Evolutionary conservation across 768 basidiomycete species (phyloP), one percentile per base, ranked within the genome.

Genomic region (Auriscalpium microsporum): DNA sequence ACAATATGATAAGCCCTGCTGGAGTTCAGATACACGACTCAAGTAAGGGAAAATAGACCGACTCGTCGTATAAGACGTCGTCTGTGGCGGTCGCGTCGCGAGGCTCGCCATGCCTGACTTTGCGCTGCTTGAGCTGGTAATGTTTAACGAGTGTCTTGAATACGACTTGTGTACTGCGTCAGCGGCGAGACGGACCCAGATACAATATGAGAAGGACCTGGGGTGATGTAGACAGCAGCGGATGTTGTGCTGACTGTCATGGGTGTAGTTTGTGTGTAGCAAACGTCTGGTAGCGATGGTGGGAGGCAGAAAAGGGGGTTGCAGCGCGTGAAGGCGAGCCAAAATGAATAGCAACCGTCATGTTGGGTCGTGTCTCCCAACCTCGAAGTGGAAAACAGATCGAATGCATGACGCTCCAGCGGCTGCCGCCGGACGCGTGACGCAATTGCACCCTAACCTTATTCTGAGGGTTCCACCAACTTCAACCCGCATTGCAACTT

Each of bases 41-140:
- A 14, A 45, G 33, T 14, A 19, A 8, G 34, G 21, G 36, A 33
- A 37, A 16, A 34, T 10, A 51, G 37, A 58, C 77, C 64, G 60
- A 84, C 79, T 88, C 81, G 68, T 90, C 85, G 66, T 81, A 87
- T 64, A 87, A 72, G 17, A 90, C 73, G 59, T 86, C 81, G 59
- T 80, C 78, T 16, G 81, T 75, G 7, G 80, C 78, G 37, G 76
- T 71, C 35, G 69, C 56, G 8, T 59, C 49, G 28, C 69, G 68
- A 8, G 67, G 68, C 0, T 72, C 60, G 56, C 56, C 48, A 75
- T 73, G 48, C 63, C 44, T 38, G 19, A 55, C 11, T 42, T 17
- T 38, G 10, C 37, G 45, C 19, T 28, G 13, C 48, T 77, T 79
- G 10, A 69, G 71, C 62, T 73, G 73, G 4, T 66, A 66, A 64